A percentile compares a stretch with the other conserved stretches of the same genome.
These are phyloP conservation scores for Clathrus columnatus DNA, from an alignment of 768 basidiomycete species.

Conservation along the genomic window DNA sequence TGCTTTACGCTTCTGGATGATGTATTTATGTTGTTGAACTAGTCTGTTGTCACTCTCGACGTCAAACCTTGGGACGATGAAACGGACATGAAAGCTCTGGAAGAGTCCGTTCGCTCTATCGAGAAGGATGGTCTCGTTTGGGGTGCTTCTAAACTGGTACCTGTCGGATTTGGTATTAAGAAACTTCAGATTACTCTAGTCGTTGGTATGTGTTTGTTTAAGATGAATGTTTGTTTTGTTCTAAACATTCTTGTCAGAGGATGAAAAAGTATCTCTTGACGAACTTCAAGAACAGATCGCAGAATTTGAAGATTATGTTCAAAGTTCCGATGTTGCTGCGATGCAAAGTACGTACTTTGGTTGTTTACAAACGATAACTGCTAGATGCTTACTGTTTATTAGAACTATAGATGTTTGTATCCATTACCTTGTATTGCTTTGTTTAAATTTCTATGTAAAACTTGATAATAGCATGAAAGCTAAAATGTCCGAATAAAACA, in stretches of 20 bases:
- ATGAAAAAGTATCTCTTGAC: constrained; percentile 87
- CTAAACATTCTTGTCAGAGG: constrained; percentile 47
- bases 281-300: constrained; percentile 87
- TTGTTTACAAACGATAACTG: neutral
- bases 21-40: neutral
- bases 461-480: too few relatives aligned
- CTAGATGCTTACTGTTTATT: too few relatives aligned
- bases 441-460: too few relatives aligned
- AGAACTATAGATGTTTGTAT: neutral
- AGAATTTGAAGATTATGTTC: constrained; percentile 81
- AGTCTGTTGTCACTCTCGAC: constrained; percentile 97
- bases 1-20: constrained; percentile 1
- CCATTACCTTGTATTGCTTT: neutral
- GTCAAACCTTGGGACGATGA: constrained; percentile 99
- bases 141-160: constrained; percentile 89
- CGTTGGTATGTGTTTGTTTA: constrained; percentile 41
- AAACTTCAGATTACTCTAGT: constrained; percentile 74
- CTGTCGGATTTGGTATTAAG: constrained; percentile 88
- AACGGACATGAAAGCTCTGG: constrained; percentile 89
- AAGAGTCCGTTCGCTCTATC: constrained; percentile 76
- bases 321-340: constrained; percentile 85
- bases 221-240: neutral
- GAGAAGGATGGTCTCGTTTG: constrained; percentile 88
- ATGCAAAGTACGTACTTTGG: constrained; percentile 67
- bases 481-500: too few relatives aligned